These are phyloP conservation scores for Neurospora cerealis DNA, from an alignment of 495 filamentous ascomycete genomes.

Conservation along the genomic window DNA sequence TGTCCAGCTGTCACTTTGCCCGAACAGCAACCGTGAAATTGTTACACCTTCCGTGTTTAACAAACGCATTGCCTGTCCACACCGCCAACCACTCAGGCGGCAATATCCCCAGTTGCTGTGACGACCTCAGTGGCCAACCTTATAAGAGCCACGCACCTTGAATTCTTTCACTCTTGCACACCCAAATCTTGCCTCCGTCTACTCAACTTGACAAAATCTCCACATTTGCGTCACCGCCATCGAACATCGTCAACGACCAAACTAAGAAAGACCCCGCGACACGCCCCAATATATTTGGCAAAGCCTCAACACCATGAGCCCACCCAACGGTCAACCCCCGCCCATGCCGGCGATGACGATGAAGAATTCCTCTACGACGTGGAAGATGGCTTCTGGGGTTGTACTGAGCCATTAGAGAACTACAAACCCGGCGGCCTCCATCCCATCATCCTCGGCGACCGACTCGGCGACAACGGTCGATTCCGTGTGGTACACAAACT, in stretches of 20 bases:
- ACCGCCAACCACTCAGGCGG: no score
- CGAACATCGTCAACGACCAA: not conserved
- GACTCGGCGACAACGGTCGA: slow-evolving; percentile 21
- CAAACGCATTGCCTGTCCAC: not conserved
- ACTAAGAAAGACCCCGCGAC: rapidly evolving
- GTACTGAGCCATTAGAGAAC: not conserved
- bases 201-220: no score
- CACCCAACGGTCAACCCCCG: not conserved
- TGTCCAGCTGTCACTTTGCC: not conserved
- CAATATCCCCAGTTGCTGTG: no score
- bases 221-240: not conserved
- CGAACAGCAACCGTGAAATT: not conserved
- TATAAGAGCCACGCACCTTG: not conserved
- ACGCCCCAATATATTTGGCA: not conserved
- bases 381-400: not conserved
- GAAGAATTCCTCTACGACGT: not conserved
- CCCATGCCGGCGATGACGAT: not conserved
- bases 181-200: no score
- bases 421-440: slow-evolving; percentile 21
- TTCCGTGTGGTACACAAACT: slow-evolving; percentile 47
- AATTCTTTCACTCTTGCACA: no score
- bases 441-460: slow-evolving; percentile 38
- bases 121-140: no score
- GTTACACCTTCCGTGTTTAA: not conserved
- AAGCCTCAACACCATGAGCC: not conserved